A percentile compares a stretch with the other conserved stretches of the same genome.
Evolutionary conservation across 768 basidiomycete species (phyloP).

Genomic region (Cantharellus cinnabarinus): DNA sequence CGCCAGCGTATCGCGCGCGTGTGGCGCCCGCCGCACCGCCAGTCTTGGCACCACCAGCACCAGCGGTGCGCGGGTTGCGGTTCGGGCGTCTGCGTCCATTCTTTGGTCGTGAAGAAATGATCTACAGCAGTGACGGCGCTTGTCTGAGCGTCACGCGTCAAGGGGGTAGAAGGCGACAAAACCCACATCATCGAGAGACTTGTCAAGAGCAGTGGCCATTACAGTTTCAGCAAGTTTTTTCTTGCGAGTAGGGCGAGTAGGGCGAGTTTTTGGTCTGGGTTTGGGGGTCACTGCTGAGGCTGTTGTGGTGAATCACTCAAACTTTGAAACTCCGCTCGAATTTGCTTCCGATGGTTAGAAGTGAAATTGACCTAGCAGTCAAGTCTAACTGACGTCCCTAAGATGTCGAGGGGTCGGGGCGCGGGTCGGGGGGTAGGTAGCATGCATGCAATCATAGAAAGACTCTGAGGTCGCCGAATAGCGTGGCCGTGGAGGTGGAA

Average conservation of each 20-base stretch:
- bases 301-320: not conserved
- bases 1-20: constrained; percentile 3
- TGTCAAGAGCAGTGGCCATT: constrained; percentile 3
- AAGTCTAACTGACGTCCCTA: constrained; percentile 24
- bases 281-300: no score
- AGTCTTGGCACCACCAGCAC: constrained; percentile 2
- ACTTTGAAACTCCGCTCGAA: not conserved
- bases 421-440: constrained; percentile 36
- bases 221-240: no score
- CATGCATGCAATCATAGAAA: constrained; percentile 25
- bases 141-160: not conserved
- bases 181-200: constrained; percentile 9
- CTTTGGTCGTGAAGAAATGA: constrained; percentile 6
- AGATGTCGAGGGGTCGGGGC: constrained; percentile 18
- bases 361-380: not conserved
- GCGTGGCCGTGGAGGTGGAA: no score
- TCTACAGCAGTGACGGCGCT: not conserved
- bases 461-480: constrained; percentile 18
- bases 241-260: no score
- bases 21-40: not conserved
- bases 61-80: constrained; percentile 2
- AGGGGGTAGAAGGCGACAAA: not conserved
- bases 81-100: constrained; percentile 2
- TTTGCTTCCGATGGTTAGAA: not conserved
- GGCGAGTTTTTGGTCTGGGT: no score